These are phyloP conservation scores for Puya raimondii DNA, from an alignment of 176 grass and related monocot genomes.

Conservation along the genomic window DNA sequence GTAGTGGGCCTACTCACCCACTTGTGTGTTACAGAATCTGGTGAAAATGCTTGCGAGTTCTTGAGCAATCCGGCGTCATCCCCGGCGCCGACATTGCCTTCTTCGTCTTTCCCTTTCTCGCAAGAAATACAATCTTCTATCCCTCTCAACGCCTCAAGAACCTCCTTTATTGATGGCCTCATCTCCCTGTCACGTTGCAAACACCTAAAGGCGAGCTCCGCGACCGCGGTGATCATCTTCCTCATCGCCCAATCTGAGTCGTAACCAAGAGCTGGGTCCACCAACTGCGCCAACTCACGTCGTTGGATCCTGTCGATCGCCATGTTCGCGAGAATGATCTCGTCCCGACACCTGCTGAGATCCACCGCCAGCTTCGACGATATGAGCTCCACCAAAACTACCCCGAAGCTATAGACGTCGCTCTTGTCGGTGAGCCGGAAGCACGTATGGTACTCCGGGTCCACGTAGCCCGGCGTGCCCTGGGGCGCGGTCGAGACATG, in stretches of 20 bases:
- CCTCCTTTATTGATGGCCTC: constrained; percentile 33
- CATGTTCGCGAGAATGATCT: constrained; percentile 41
- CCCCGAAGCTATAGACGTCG: constrained; percentile 71
- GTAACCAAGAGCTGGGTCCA: constrained; percentile 30
- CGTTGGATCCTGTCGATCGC: constrained; percentile 37
- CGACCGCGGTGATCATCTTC: constrained; percentile 22
- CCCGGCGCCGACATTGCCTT: neutral
- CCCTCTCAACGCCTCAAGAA: constrained; percentile 19
- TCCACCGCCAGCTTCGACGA: constrained; percentile 43
- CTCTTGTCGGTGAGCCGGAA: constrained; percentile 69
- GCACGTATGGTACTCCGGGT: constrained; percentile 41
- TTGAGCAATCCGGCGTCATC: constrained; percentile 11
- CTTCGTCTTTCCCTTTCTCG: neutral
- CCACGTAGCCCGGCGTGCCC: constrained; percentile 53
- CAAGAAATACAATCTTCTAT: neutral
- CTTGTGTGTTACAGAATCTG: constrained; percentile 25
- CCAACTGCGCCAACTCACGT: constrained; percentile 23
- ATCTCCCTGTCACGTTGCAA: constrained; percentile 44
- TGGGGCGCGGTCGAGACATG: constrained; percentile 59
- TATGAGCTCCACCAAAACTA: constrained; percentile 46
- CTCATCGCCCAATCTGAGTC: constrained; percentile 5
- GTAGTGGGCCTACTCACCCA: constrained; percentile 35
- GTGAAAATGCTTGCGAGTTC: constrained; percentile 26
- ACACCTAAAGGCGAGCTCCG: constrained; percentile 42
- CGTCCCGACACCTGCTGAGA: constrained; percentile 7